Conservation (phyloP, 345 rosid species). For the Streptanthus diversifolius region DNA sequence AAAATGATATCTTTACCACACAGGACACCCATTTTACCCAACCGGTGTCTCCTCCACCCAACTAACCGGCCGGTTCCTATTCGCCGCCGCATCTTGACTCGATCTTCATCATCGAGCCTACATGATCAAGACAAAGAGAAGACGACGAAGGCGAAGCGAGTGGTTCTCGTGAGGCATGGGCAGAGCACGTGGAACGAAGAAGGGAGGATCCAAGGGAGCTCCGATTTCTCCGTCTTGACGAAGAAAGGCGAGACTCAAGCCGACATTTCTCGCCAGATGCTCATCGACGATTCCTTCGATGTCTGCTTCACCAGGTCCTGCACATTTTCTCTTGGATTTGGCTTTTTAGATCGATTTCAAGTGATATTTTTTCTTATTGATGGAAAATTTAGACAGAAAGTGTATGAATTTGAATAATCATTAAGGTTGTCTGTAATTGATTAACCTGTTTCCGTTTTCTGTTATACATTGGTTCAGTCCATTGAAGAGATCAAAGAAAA, state of each 20-base stretch:
- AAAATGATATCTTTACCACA: conserved; percentile 48
- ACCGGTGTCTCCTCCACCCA: conserved; percentile 24
- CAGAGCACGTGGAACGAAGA: conserved; percentile 97
- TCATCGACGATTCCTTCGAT: conserved; percentile 66
- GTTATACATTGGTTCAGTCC: conserved; percentile 47
- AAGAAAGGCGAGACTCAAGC: conserved; percentile 89
- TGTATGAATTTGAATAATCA: too few relatives aligned
- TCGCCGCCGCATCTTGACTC: conserved; percentile 25
- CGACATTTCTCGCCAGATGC: conserved; percentile 89
- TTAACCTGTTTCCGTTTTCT: too few relatives aligned
- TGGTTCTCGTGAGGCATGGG: conserved; percentile 90
- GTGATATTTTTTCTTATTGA: too few relatives aligned
- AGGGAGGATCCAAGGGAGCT: conserved; percentile 95
- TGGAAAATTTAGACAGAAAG: too few relatives aligned
- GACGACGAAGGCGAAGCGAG: conserved; percentile 57
- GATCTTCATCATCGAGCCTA: conserved; percentile 41
- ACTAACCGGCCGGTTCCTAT: background rate
- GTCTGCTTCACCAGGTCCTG: conserved; percentile 75
- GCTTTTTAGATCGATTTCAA: background rate
- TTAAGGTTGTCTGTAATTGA: too few relatives aligned
- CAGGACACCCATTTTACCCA: conserved; percentile 29
- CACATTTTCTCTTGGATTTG: background rate
- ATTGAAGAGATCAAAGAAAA: conserved; percentile 68
- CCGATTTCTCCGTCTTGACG: conserved; percentile 76
- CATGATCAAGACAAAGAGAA: conserved; percentile 33